Base-by-base conservation (phyloP, 202 grass and related monocot species). In the Schoenoplectus tabernaemontani region DNA sequence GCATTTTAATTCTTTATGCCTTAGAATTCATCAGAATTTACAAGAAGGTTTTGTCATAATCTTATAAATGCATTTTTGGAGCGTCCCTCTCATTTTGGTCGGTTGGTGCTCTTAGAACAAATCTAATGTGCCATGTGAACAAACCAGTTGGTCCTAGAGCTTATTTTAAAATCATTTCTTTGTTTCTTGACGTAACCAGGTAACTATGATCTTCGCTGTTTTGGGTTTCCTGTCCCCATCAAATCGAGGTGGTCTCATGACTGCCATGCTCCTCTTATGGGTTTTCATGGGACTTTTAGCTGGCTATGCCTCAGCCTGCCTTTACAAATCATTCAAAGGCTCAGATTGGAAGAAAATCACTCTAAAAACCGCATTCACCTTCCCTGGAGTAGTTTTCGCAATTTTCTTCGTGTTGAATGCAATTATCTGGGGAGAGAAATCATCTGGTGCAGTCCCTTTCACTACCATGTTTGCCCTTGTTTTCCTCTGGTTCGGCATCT, bases 141-240 rank as follows among this genome's bases (percentile, higher is more conserved):
- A 48, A 72, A 24, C 24, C 5, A 30, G 11, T 48, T 32, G 43
- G 44, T 24, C 70, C 26, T 8, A 19, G 7, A 54, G 7, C 70
- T 53, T 73, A 51, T 33, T 30, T 46, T 75, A 30, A 54, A 26
- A 56, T 54, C 3, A 51, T 74, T n/a, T 75, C 7, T 54, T 54
- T 75, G 28, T 75, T 75, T 20, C 8, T 32, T 56, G 6, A 54
- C 26, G 16, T 75, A 51, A 75, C 47, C 70, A 75, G 70, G 70
- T 97, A 28, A 97, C 90, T 34, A 93, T 97, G 93, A 77, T 91
- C 74, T 97, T 97, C 64, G 93, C 93, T 36, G 88, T 97, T 68
- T 87, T 97, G 81, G 93, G 93, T 39, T 97, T 97, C 78, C 93
- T 97, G 78, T 97, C 93, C 87, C 93, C 93, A 75, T 97, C 93